Base-by-base conservation (phyloP, 495 filamentous ascomycete species). In the Daldinia caldariorum region DNA sequence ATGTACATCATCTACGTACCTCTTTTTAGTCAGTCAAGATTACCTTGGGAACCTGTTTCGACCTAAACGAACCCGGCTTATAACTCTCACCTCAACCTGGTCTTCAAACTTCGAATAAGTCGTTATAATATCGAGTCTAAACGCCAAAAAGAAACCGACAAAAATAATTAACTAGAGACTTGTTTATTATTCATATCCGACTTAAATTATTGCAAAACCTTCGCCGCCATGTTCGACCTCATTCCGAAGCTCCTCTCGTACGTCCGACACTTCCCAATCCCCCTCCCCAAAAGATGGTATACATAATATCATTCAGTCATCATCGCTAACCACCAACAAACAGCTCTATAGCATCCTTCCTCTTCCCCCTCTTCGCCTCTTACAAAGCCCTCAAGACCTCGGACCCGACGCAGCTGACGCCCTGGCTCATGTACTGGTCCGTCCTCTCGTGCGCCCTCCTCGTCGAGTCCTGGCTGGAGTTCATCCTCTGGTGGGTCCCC, bases 361-460 rank as follows among this genome's bases (percentile, higher is more conserved):
- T 97, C 78, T 94, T 99, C 81, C 95, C 95, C 64, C 87, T 97
- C 58, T 99, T 97, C 81, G 94, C 94, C 63, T 97, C 94, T 63
- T 98, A 97, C 87, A 98, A 98, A 84, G 96, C 95, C 41, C 91
- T 99, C 72, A 93, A 94, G 78, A 93, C 93, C 20, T 90, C 91
- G 47, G 92, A 97, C 79, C 94, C 94, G 14, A 89, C 92, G 35
- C 91, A 94, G 75, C 86, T 98, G 31, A 92, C 93, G 68, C 95
- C 95, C 94, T 99, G 95, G 95, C 86, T 99, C 58, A 98, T 97
- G 91, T 99, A 98, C 86, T 99, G 94, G 93, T 92, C 97, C 50
- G 93, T 97, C 32, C 84, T 97, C 53, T 90, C 92, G 43, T 89
- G 90, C 81, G 87, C 91, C 59, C 81, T 92, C 67, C 86, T 95